Evolutionary conservation across 257 asterid genomes (phyloP), one percentile per base, ranked within the genome.

Genomic region (Linderniella brevidens): DNA sequence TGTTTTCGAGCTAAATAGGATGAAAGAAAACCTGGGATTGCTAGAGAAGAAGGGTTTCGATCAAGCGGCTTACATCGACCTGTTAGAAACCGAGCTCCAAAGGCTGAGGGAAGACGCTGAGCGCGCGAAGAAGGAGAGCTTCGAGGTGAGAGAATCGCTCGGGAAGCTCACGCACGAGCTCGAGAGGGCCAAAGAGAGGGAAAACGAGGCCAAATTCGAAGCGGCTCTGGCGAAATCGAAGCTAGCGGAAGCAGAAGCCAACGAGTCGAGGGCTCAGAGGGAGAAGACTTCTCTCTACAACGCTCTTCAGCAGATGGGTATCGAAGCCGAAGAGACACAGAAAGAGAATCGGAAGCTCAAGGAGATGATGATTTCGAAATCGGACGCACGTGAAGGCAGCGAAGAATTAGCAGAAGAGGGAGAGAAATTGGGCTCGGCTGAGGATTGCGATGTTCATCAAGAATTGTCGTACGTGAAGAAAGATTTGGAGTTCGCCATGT

Each of bases 231-330:
- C 71, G 13, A 76, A 76, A 46, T 72, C 75, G 1, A 70, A 45
- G 37, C 46, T 60, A 12, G 72, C 75, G 2, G 73, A 82, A 0
- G 52, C 79, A 0, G 84, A 70, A 18, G 79, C 80, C 10, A 59
- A 74, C 8, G 80, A 71, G 44, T 61, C 69, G 11, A 58, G 67
- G 36, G 68, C 64, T 7, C 70, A 70, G 64, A 17, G 61, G 17
- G 86, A 83, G 37, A 72, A 64, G 48, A 25, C 72, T 0, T 77
- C 66, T 0, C 49, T 76, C 0, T 67, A 68, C 41, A 64, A 52
- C 8, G 79, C 77, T 9, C 67, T 73, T 13, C 82, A 76, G 56
- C 78, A 69, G 47, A 60, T 74, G 61, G 80, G 78, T 17, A 0
- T 60, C n/a, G 79, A 71, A 54, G 72, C 70, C 0, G 81, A 69